Base-by-base conservation (phyloP, 495 filamentous ascomycete genomes). In the Lasiosphaeria hispida region DNA sequence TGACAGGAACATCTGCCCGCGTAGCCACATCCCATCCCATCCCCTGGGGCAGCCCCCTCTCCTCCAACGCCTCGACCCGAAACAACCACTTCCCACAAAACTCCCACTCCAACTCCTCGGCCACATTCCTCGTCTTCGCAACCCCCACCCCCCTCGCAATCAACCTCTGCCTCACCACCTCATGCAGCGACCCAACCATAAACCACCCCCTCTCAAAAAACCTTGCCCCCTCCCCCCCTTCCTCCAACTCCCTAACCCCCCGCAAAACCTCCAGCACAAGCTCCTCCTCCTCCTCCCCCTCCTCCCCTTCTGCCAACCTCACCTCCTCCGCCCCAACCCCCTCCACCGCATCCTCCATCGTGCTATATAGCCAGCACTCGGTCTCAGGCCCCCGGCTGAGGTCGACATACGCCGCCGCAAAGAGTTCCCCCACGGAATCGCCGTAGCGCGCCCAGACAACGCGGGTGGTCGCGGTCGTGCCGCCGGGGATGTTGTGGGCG, bases 321-420 rank as follows among this genome's bases (percentile, higher is more conserved):
- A 55, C 49, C 0, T 18, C n/a, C 9, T 45, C 17, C 5, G 55
- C 48, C 35, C 44, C 56, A 2, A 10, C n/a, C 0, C 4, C 2
- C 2, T 19, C 54, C 8, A 55, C 49, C 0, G 14, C n/a, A 55
- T 63, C 64, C 60, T 87, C 85, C 1, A 83, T 61, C 15, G 81
- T 83, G 33, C 72, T 77, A 59, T 83, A 88, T 4, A 88, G 23
- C 76, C 81, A 80, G 11, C 83, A 72, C 60, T 87, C 79, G 15
- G 85, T 88, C 59, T 87, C 82, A 0, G 80, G 80, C 6, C 74
- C 77, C 9, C 75, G 65, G 35, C 76, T 75, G 23, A 86, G 71
- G 66, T 89, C 84, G 13, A 85, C 70, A 58, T 78, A 81, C 1
- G 81, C 84, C 15, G 82, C 80, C 10, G 81, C 76, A 42, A 78